These are phyloP conservation scores for Suillus luteus DNA, from an alignment of 768 basidiomycete species.

Conservation along the genomic window DNA sequence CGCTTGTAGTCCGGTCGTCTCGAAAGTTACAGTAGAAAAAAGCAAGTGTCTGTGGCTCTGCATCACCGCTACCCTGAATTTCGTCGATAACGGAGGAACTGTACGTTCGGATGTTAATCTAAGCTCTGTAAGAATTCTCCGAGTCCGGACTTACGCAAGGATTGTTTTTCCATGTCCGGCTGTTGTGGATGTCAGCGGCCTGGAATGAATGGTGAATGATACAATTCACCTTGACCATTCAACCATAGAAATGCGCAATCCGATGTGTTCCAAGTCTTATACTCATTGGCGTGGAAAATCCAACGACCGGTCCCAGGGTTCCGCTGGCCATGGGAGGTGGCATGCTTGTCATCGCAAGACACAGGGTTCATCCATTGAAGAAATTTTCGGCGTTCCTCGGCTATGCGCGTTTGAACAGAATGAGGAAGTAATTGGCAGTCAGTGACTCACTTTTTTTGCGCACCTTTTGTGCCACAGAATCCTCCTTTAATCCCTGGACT, in stretches of 20 bases:
- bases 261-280: not conserved
- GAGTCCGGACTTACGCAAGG: not conserved
- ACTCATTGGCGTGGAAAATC: not conserved
- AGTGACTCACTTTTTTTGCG: not conserved
- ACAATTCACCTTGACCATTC: not conserved
- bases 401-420: not conserved
- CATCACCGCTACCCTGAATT: not conserved
- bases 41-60: slow-evolving; percentile 7
- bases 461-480: not conserved
- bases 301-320: not conserved
- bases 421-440: not conserved
- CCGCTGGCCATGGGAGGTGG: not conserved
- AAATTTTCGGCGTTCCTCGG: not conserved
- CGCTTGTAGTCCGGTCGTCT: slow-evolving; percentile 13
- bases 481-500: not conserved
- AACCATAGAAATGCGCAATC: not conserved
- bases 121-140: not conserved
- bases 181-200: not conserved
- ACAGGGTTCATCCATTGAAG: not conserved
- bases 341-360: not conserved
- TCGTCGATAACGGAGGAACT: slow-evolving; percentile 7
- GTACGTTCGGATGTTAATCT: not conserved
- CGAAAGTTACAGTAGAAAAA: slow-evolving; percentile 27
- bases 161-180: not conserved
- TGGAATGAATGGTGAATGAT: not conserved